Percentiles rank a stretch among this genome's conserved stretches.
Conservation (phyloP, 202 grass and related monocot genomes). For the Setaria italica region DNA sequence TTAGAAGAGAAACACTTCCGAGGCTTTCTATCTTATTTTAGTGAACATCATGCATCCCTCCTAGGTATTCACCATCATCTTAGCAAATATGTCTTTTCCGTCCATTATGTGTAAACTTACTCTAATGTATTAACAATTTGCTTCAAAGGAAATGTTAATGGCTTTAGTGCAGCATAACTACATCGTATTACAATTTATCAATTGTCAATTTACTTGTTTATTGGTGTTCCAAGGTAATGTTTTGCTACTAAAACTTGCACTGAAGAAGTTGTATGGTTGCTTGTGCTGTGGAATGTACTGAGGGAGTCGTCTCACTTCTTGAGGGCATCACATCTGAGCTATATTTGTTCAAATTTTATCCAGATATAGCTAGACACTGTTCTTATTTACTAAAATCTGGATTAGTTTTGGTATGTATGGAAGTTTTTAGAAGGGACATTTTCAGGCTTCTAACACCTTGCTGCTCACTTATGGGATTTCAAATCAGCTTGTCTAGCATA, state of each 20-base stretch:
- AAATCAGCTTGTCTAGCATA: slow-evolving; percentile 14
- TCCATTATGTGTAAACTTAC: neutral
- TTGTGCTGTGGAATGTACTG: neutral
- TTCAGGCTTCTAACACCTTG: neutral
- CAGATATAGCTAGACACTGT: neutral
- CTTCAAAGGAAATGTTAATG: neutral
- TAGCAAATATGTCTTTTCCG: neutral
- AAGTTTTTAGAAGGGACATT: neutral
- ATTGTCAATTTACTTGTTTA: slow-evolving; percentile 7
- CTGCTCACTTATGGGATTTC: neutral
- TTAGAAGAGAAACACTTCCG: neutral
- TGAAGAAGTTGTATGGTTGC: neutral
- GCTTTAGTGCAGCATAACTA: neutral
- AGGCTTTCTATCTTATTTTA: neutral
- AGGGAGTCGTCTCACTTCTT: neutral
- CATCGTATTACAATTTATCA: neutral
- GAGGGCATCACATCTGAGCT: neutral
- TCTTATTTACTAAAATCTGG: neutral
- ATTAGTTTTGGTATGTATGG: neutral
- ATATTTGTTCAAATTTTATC: slow-evolving; percentile 19
- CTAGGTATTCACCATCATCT: neutral
- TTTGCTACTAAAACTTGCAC: slow-evolving; percentile 7
- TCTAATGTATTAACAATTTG: neutral
- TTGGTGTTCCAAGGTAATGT: neutral
- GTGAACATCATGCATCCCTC: neutral